Evolutionary conservation across 257 asterid species (phyloP).

Genomic region (Salvia splendens): DNA sequence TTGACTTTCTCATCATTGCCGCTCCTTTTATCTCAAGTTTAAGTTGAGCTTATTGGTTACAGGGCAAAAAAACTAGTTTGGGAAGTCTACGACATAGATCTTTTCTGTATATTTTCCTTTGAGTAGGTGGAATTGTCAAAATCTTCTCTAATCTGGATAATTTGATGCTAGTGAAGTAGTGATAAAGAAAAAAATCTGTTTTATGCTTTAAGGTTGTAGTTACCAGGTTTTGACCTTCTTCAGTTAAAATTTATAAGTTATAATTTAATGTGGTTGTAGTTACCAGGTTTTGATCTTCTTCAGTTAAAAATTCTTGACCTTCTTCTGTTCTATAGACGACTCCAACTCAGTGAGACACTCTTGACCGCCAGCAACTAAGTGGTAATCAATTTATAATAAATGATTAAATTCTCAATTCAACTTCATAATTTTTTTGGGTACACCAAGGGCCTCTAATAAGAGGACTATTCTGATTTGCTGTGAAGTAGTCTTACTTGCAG

Average conservation of each 20-base stretch:
- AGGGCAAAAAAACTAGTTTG: neutral
- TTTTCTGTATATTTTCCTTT: slow-evolving; percentile 16
- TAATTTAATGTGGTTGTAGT: neutral
- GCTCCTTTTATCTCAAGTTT: slow-evolving; percentile 4
- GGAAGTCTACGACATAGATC: slow-evolving; percentile 2
- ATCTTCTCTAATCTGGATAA: slow-evolving; percentile 8
- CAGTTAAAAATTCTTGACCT: too few relatives aligned
- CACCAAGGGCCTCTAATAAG: slow-evolving; percentile 8
- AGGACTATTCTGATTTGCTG: slow-evolving; percentile 20
- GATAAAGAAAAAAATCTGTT: neutral
- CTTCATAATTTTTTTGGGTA: neutral
- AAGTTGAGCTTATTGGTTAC: slow-evolving; percentile 7
- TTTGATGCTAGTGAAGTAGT: slow-evolving; percentile 6
- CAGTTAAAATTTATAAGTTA: neutral
- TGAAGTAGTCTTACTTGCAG: slow-evolving; percentile 19
- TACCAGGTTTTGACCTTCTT: slow-evolving; percentile 19
- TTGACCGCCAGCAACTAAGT: neutral
- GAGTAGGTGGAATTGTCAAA: neutral
- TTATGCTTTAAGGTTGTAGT: neutral
- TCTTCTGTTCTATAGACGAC: neutral
- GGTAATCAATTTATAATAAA: neutral
- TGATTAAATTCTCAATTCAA: neutral
- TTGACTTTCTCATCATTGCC: too few relatives aligned
- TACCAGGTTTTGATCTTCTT: slow-evolving; percentile 19
- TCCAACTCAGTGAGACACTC: neutral